These are phyloP conservation scores for Camelina neglecta DNA, from an alignment of 345 rosid species.

Conservation along the genomic window DNA sequence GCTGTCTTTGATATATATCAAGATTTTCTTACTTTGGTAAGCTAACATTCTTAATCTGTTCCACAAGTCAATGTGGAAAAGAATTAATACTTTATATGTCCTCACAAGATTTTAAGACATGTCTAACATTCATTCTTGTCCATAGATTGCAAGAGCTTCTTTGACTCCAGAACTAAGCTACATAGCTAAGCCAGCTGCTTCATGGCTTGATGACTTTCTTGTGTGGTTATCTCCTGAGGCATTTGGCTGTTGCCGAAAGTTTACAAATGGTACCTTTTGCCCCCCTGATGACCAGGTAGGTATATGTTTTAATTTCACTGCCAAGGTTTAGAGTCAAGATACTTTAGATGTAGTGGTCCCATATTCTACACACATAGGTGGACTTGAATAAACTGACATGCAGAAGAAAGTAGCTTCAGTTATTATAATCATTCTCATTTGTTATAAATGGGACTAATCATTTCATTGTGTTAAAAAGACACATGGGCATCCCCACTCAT, in stretches of 20 bases:
- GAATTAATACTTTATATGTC: not conserved
- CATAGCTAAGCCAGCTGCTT: slow-evolving; percentile 99
- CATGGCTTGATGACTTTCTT: slow-evolving; percentile 99
- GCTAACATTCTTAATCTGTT: not conserved
- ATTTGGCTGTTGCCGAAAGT: slow-evolving; percentile 95
- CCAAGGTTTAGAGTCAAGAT: not conserved
- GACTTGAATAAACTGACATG: not conserved
- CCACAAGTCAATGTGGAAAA: not conserved
- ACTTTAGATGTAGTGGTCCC: not conserved
- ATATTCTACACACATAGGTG: not conserved
- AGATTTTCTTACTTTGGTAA: too few relatives aligned
- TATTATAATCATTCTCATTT: slow-evolving; percentile 3
- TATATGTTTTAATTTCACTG: slow-evolving; percentile 19
- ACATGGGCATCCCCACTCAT: not conserved
- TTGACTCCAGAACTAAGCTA: slow-evolving; percentile 79
- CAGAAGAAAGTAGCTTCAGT: not conserved
- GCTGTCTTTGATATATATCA: not conserved
- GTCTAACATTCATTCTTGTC: slow-evolving; percentile 14
- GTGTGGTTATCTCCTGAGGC: slow-evolving; percentile 99
- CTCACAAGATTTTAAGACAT: not conserved
- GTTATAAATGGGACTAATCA: not conserved
- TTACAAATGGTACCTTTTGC: slow-evolving; percentile 88
- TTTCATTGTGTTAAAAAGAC: not conserved
- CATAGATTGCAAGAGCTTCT: slow-evolving; percentile 85
- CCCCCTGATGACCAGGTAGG: slow-evolving; percentile 99